Conservation (phyloP, 768 basidiomycete genomes). For the Lactifluus rugatus region DNA sequence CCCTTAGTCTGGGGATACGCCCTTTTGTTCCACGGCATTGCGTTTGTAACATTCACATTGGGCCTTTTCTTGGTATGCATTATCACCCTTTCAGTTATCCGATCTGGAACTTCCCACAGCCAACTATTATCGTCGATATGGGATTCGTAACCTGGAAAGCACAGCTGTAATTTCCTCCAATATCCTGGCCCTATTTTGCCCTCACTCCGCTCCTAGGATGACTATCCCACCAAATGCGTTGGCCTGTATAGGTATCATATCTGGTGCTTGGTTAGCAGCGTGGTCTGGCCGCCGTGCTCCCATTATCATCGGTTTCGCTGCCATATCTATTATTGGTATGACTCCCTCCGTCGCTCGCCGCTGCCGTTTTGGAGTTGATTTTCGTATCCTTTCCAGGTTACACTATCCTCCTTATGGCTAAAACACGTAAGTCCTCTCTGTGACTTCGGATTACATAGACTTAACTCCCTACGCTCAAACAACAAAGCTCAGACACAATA, state of each 20-base stretch:
- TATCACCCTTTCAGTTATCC: neutral
- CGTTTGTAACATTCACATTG: constrained; percentile 48
- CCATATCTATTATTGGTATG: constrained; percentile 43
- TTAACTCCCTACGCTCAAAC: neutral
- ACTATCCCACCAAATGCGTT: constrained; percentile 50
- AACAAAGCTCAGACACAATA: constrained; percentile 43
- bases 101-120: constrained; percentile 26
- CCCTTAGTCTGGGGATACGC: constrained; percentile 54
- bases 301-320: constrained; percentile 42
- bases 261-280: constrained; percentile 43
- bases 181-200: neutral
- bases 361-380: too few relatives aligned
- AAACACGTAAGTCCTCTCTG: too few relatives aligned
- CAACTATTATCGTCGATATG: constrained; percentile 48
- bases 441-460: too few relatives aligned
- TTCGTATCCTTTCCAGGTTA: too few relatives aligned
- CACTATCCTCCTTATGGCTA: too few relatives aligned
- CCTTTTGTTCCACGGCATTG: constrained; percentile 50
- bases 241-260: constrained; percentile 40
- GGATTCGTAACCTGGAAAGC: constrained; percentile 54
- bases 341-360: neutral
- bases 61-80: constrained; percentile 45
- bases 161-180: constrained; percentile 34
- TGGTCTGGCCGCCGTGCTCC: constrained; percentile 37
- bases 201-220: constrained; percentile 29